phyloP scores from a whole-genome alignment of 352 stramenopile species.

The Globisporangium alternatum region DNA sequence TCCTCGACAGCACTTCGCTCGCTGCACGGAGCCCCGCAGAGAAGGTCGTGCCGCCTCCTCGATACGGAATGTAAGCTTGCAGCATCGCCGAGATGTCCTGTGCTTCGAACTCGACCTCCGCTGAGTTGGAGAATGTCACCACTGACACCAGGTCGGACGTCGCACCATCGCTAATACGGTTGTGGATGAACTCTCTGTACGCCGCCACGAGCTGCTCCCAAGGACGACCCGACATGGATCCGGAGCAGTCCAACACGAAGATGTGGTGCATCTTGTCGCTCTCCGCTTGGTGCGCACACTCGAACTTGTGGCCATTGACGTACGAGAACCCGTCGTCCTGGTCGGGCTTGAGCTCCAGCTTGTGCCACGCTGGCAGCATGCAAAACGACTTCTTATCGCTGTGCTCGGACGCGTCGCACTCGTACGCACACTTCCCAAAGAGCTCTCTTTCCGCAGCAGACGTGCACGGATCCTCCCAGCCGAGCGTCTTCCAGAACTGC shows the following conservation, averaged over 20 bases:
- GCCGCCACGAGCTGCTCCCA: slow-evolving; percentile 52
- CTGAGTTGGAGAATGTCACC: slow-evolving; percentile 45
- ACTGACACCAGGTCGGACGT: slow-evolving; percentile 59
- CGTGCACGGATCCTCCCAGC: slow-evolving; percentile 71
- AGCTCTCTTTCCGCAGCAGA: slow-evolving; percentile 55
- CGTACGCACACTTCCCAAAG: slow-evolving; percentile 68
- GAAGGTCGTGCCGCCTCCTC: slow-evolving; percentile 44
- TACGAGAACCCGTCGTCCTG: slow-evolving; percentile 46
- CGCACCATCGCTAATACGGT: too few species aligned
- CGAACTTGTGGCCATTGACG: slow-evolving; percentile 64
- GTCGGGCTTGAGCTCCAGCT: slow-evolving; percentile 19
- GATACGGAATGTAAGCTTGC: slow-evolving; percentile 25
- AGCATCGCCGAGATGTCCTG: slow-evolving; percentile 37
- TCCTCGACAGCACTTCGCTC: slow-evolving; percentile 63
- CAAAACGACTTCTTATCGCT: slow-evolving; percentile 55
- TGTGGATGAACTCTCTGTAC: slow-evolving; percentile 55
- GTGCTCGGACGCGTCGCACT: slow-evolving; percentile 71
- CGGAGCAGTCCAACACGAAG: slow-evolving; percentile 72
- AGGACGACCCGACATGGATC: slow-evolving; percentile 56
- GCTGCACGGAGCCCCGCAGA: slow-evolving; percentile 38
- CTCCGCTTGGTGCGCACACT: slow-evolving; percentile 51
- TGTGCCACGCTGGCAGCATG: slow-evolving; percentile 66
- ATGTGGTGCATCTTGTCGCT: slow-evolving; percentile 62
- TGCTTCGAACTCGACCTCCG: slow-evolving; percentile 46
- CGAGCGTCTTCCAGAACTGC: slow-evolving; percentile 71